Base-by-base conservation (phyloP, 257 asterid species). In the Nicotiana noctiflora region DNA sequence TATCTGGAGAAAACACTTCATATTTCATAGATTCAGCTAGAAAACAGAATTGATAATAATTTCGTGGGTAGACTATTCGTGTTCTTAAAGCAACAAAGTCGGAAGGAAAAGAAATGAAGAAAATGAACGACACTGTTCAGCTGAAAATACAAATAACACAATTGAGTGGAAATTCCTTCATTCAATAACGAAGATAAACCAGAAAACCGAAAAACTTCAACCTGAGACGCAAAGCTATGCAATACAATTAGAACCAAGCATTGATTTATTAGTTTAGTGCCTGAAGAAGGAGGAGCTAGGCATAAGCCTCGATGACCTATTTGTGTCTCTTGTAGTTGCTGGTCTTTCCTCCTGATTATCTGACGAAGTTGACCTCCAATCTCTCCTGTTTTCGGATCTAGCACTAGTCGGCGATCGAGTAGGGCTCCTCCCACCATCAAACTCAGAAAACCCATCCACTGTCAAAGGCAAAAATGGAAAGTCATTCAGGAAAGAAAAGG, bases 401-500 rank as follows among this genome's bases (percentile, higher is more conserved):
- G 81, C 59, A 77, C 31, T 59, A 77, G 11, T 77, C 46, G 4
- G 34, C 2, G 78, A 72, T 72, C 40, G 23, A 72, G 59, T 72
- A 49, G 60, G 40, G 15, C 8, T 49, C 40, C 55, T 52, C 31
- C 78, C 61, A 68, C 18, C 40, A 23, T 59, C 59, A 57, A 18
- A 23, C 15, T 77, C 72, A 19, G 49, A 66, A 32, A 32, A 21
- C 37, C 57, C 70, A 1, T 77, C 81, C 49, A 6, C 34, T 23
- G 68, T 9, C 56, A 51, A 53, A 2, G 79, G 85, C 80, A 82
- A 79, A 52, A 85, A 34, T 6, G 83, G 13, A 8, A 76, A 72
- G 62, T 84, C 75, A 81, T 44, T 82, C 53, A 82, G 76, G 60
- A 80, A 83, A 60, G 89, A 77, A 57, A 84, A 77, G 14, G 92